phyloP scores from a whole-genome alignment of 306 rosid species.

The Fragaria ananassa region DNA sequence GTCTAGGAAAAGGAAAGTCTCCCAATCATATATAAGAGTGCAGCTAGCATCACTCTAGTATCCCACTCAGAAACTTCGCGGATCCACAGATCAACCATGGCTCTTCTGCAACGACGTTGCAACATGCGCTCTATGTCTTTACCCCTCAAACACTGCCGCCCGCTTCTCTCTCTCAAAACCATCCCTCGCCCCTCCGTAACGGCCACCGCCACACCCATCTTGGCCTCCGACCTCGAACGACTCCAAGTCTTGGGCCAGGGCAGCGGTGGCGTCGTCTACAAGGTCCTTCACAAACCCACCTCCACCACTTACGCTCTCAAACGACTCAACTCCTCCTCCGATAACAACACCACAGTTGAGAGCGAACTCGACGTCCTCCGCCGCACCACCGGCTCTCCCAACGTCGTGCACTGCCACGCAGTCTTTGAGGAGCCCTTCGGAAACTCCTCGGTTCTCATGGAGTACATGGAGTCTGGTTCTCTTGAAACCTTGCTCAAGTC shows the following conservation, averaged over 20 bases:
- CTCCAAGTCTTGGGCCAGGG: neutral
- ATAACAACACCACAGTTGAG: neutral
- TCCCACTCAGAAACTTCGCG: neutral
- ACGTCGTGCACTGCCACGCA: slow-evolving; percentile 53
- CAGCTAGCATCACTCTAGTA: no score
- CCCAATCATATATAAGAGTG: no score
- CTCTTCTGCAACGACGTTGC: neutral
- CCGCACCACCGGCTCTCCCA: slow-evolving; percentile 10
- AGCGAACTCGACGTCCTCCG: neutral
- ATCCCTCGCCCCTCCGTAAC: neutral
- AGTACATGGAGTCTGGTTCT: slow-evolving; percentile 64
- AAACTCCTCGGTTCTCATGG: slow-evolving; percentile 63
- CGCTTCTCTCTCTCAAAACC: neutral
- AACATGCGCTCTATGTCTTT: neutral
- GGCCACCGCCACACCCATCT: neutral
- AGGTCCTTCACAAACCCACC: neutral
- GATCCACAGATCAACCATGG: neutral
- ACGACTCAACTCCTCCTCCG: neutral
- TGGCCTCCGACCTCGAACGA: neutral
- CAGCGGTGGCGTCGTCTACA: neutral
- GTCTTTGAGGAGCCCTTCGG: slow-evolving; percentile 72
- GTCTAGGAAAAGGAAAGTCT: no score
- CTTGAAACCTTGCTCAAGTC: slow-evolving; percentile 41
- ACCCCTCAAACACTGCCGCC: neutral
- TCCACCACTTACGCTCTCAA: neutral